phyloP scores from a whole-genome alignment of 257 asterid species.

The Ligustrum vulgare region DNA sequence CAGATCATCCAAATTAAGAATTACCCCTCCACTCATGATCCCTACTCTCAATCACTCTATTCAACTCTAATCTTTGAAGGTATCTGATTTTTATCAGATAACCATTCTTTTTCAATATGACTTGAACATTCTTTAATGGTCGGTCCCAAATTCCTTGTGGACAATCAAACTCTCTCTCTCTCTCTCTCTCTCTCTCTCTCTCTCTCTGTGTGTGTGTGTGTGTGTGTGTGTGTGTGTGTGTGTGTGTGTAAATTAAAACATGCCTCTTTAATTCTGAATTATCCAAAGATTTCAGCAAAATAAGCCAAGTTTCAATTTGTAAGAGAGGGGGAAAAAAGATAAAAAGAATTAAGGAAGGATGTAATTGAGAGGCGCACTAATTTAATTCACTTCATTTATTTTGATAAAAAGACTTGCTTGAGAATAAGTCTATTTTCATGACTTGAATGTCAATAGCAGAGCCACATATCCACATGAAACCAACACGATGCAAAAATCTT shows the following conservation, averaged over 20 bases:
- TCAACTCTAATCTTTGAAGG: constrained; percentile 59
- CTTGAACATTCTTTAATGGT: constrained; percentile 47
- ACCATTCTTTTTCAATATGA: constrained; percentile 55
- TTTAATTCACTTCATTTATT: neutral
- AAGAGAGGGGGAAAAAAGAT: constrained; percentile 1
- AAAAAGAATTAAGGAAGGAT: neutral
- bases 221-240: no score
- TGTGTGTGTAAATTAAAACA: constrained; percentile 92
- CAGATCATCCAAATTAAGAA: constrained; percentile 90
- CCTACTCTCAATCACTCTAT: constrained; percentile 48
- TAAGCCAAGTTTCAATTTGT: constrained; percentile 19
- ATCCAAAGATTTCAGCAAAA: constrained; percentile 95
- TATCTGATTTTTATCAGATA: constrained; percentile 44
- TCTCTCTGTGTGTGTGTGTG: no score
- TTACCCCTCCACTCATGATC: constrained; percentile 54
- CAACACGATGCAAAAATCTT: neutral
- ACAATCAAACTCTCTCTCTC: no score
- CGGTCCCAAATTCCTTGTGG: constrained; percentile 46
- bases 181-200: no score
- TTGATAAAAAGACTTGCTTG: neutral
- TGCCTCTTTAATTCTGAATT: constrained; percentile 96
- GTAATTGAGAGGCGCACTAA: neutral
- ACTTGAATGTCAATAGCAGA: neutral
- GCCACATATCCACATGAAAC: neutral
- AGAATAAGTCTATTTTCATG: neutral